These are phyloP conservation scores for Nigrospora osmanthi DNA, from an alignment of 2,329 filamentous ascomycete genomes.

Conservation along the genomic window DNA sequence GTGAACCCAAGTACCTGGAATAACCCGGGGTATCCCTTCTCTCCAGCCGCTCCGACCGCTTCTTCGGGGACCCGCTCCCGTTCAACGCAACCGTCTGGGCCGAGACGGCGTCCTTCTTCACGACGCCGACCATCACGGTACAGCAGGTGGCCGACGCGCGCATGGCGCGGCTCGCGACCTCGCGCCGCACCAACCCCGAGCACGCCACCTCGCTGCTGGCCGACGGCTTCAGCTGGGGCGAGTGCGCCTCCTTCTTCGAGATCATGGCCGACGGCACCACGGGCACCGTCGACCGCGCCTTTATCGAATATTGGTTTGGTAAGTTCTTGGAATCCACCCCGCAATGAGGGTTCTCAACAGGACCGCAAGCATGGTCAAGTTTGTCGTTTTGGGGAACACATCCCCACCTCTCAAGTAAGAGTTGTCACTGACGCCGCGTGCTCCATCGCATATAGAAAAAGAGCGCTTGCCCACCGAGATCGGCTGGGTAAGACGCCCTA, in stretches of 20 bases:
- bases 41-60: constrained; percentile 7
- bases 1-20: no score
- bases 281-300: background rate
- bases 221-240: background rate
- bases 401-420: background rate
- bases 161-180: constrained; percentile 7
- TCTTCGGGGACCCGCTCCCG: constrained; percentile 7
- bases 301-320: constrained; percentile 2
- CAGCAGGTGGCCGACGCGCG: constrained; percentile 10
- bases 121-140: constrained; percentile 8
- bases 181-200: constrained; percentile 11
- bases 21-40: background rate
- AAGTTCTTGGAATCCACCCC: background rate
- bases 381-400: no score
- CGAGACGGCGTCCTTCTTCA: constrained; percentile 11
- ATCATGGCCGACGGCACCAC: background rate
- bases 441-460: background rate
- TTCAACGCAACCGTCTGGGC: constrained; percentile 11
- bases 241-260: constrained; percentile 1
- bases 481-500: no score
- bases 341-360: no score
- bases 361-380: no score
- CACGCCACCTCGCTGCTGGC: background rate
- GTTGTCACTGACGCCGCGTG: no score
- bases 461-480: background rate